Evolutionary conservation across 345 rosid genomes (phyloP).

Genomic region (Euphorbia pulcherrima): DNA sequence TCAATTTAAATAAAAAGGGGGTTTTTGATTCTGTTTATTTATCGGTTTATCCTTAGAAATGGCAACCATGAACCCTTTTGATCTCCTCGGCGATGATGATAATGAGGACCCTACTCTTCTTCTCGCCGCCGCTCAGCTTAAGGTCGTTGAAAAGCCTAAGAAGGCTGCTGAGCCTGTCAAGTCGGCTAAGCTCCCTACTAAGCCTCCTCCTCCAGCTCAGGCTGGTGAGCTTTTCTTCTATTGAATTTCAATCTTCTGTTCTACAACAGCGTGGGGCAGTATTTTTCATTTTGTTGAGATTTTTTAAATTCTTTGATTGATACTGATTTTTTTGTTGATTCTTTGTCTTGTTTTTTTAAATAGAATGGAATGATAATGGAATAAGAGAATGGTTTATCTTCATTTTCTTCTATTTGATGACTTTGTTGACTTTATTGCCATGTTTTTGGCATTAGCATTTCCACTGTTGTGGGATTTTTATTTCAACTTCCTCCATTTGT

Average conservation of each 20-base stretch:
- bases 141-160: slow-evolving; percentile 59
- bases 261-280: background rate
- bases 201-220: slow-evolving; percentile 76
- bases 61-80: slow-evolving; percentile 90
- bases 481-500: background rate
- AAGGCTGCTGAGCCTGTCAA: slow-evolving; percentile 45
- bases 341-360: background rate
- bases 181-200: slow-evolving; percentile 71
- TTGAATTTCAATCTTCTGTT: background rate
- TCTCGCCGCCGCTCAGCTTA: slow-evolving; percentile 42
- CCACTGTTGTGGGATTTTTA: background rate
- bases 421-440: background rate
- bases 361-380: background rate
- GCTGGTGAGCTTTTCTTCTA: slow-evolving; percentile 49
- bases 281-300: background rate
- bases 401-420: background rate
- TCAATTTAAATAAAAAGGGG: background rate
- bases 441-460: background rate
- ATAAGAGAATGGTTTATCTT: background rate
- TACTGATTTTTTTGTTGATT: background rate
- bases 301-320: background rate
- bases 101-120: slow-evolving; percentile 74
- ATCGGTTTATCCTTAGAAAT: slow-evolving; percentile 29
- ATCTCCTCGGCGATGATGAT: slow-evolving; percentile 76
- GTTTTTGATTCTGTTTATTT: background rate